Percentiles rank a stretch among this genome's conserved stretches.
Conservation (phyloP, 257 asterid genomes). For the Nemophila menziesii region DNA sequence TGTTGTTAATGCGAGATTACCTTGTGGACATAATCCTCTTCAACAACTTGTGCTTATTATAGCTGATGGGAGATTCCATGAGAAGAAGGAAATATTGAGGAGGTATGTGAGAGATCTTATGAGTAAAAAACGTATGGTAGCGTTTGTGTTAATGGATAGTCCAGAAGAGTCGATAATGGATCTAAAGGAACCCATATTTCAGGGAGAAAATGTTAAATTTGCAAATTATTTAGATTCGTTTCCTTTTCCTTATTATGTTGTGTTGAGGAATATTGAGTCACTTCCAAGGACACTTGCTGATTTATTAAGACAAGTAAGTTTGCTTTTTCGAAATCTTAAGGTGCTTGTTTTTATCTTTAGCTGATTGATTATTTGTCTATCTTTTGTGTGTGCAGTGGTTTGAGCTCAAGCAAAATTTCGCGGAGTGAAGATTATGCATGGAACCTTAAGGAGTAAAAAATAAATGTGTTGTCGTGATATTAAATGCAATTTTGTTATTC, state of each 20-base stretch:
- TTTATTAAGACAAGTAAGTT: conserved; percentile 81
- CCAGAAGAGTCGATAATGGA: conserved; percentile 62
- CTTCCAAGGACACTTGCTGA: conserved; percentile 89
- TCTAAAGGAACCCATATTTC: conserved; percentile 45
- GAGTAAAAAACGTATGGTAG: conserved; percentile 77
- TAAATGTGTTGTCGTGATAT: too few relatives aligned
- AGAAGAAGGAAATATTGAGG: conserved; percentile 74
- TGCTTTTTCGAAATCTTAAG: not conserved
- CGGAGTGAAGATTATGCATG: too few relatives aligned
- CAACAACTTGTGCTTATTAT: conserved; percentile 93
- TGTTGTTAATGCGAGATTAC: conserved; percentile 50
- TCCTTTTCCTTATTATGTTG: conserved; percentile 83
- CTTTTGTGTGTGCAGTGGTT: conserved; percentile 55
- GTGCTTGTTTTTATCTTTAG: not conserved
- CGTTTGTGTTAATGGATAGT: conserved; percentile 69
- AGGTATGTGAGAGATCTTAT: conserved; percentile 65
- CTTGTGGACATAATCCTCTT: conserved; percentile 81
- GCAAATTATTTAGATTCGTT: conserved; percentile 61
- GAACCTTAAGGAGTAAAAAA: too few relatives aligned
- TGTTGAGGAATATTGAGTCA: conserved; percentile 70
- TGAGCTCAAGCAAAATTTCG: conserved; percentile 81
- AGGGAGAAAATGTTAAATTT: conserved; percentile 22
- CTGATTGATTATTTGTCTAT: too few relatives aligned
- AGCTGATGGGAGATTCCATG: conserved; percentile 81
- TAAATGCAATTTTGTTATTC: too few relatives aligned